Evolutionary conservation across 495 filamentous ascomycete species (phyloP).

Genomic region (Aspergillus incahuasiensis): DNA sequence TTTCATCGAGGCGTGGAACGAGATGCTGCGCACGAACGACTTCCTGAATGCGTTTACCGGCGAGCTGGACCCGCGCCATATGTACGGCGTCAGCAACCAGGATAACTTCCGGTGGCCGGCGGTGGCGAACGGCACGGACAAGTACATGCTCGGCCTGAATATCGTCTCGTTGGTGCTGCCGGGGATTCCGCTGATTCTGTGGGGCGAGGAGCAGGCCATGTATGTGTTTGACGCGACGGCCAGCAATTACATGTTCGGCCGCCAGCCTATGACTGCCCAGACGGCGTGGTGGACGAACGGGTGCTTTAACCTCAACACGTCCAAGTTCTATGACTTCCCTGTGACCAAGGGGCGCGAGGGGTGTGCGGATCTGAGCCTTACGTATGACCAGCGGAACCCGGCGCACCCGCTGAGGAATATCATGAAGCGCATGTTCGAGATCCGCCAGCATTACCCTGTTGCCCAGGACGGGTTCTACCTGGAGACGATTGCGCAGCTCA

Average conservation of each 20-base stretch:
- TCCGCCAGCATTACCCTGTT: conserved; percentile 54
- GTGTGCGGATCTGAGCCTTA: conserved; percentile 53
- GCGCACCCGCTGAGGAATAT: conserved; percentile 61
- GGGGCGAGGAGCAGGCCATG: conserved; percentile 67
- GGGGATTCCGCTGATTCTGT: conserved; percentile 59
- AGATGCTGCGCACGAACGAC: conserved; percentile 58
- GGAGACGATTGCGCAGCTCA: conserved; percentile 53
- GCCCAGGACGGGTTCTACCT: conserved; percentile 61
- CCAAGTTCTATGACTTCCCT: conserved; percentile 56
- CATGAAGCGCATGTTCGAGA: conserved; percentile 59
- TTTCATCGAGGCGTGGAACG: conserved; percentile 56
- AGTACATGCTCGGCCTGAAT: conserved; percentile 55
- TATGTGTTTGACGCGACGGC: conserved; percentile 65
- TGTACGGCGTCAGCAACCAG: conserved; percentile 68
- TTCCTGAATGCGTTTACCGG: conserved; percentile 59
- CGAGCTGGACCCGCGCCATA: conserved; percentile 63
- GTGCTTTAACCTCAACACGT: conserved; percentile 54
- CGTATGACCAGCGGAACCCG: conserved; percentile 66
- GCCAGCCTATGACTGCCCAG: conserved; percentile 58
- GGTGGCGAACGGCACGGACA: conserved; percentile 56
- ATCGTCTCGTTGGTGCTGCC: conserved; percentile 61
- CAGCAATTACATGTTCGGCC: conserved; percentile 65
- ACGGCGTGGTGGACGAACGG: conserved; percentile 66
- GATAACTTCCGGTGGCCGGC: conserved; percentile 71
- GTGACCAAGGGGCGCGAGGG: conserved; percentile 49